Percentiles rank a stretch among this genome's conserved stretches.
Conservation (phyloP, 306 rosid genomes). For the Rosa multiflora region DNA sequence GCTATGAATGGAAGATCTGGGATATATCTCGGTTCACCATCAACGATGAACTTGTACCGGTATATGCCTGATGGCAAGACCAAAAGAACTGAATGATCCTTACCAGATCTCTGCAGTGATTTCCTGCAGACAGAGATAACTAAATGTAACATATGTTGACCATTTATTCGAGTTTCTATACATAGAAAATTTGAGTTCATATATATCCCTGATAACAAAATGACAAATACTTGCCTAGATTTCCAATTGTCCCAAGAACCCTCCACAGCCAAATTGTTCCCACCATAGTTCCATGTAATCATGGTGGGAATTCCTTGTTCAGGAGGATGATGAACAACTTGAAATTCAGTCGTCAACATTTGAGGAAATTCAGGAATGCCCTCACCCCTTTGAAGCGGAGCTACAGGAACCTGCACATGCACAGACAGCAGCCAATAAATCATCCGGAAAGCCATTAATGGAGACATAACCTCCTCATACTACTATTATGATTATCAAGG, state of each 20-base stretch:
- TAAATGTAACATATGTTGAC: conserved; percentile 8
- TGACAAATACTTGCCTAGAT: conserved; percentile 52
- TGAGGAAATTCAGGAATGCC: conserved; percentile 48
- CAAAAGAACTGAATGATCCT: conserved; percentile 66
- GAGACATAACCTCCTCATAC: not conserved
- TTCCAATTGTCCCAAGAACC: conserved; percentile 97
- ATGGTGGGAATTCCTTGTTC: conserved; percentile 73
- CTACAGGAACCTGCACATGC: conserved; percentile 72
- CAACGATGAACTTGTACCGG: conserved; percentile 85
- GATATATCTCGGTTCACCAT: conserved; percentile 69
- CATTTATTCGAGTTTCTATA: not conserved
- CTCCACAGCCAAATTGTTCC: conserved; percentile 71
- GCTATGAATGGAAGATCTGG: conserved; percentile 76
- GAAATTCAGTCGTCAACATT: conserved; percentile 52
- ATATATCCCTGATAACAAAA: conserved; percentile 6
- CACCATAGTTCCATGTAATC: conserved; percentile 81
- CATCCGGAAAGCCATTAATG: conserved; percentile 17
- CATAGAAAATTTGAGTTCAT: conserved; percentile 17
- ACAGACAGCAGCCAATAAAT: conserved; percentile 26
- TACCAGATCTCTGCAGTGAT: conserved; percentile 75
- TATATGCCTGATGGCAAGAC: conserved; percentile 81
- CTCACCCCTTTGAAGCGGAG: conserved; percentile 68
- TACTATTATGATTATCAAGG: not conserved
- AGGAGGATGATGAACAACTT: conserved; percentile 50
- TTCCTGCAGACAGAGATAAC: conserved; percentile 52